Base-by-base conservation (phyloP, 2,329 filamentous ascomycete genomes). In the Phialophora expanda region DNA sequence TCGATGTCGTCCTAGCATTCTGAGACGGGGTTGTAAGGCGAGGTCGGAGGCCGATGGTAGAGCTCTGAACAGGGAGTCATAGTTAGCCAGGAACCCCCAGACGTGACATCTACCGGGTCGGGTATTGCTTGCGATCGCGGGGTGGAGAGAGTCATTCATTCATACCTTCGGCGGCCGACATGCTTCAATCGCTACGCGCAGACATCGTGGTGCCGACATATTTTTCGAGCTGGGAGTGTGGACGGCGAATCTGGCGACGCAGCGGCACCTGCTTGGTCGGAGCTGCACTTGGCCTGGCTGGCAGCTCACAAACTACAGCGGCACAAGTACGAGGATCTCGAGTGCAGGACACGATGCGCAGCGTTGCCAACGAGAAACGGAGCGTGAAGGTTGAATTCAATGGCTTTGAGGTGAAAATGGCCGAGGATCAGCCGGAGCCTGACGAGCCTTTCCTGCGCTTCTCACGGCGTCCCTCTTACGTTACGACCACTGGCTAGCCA, bases 131-230 rank as follows among this genome's bases (percentile, higher is more conserved):
- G 32, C 32, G 32, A 34, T 34, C 9, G 32, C 17, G 17, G 38
- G 7, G 17, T 44, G 6, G 17, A 41, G 17, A n/a, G 38, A 44
- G 32, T 34, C 11, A 34, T 48, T 41, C 11, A 14, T 8, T n/a
- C 66, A 46, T 69, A 72, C 70, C 65, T 67, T 70, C 30, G 58
- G 60, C 41, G 69, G 69, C 44, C 66, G 69, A 57, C 64, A 67
- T 61, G 70, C 65, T 64, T 71, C 69, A 61, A 71, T 64, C 60
- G 70, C 69, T 65, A 66, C 66, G 26, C 70, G 61, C 2, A 72
- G 63, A 62, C 66, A 72, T 30, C 70, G 62, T 28, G 70, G 65
- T 12, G 60, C 56, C 28, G 69, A 69, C 70, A 72, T 72, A n/a
- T 7, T 63, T 58, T n/a, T 22, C 11, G 8, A 8, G 1, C 20